phyloP scores from a whole-genome alignment of 495 filamentous ascomycete species.

The Aspergillus nidulans region DNA sequence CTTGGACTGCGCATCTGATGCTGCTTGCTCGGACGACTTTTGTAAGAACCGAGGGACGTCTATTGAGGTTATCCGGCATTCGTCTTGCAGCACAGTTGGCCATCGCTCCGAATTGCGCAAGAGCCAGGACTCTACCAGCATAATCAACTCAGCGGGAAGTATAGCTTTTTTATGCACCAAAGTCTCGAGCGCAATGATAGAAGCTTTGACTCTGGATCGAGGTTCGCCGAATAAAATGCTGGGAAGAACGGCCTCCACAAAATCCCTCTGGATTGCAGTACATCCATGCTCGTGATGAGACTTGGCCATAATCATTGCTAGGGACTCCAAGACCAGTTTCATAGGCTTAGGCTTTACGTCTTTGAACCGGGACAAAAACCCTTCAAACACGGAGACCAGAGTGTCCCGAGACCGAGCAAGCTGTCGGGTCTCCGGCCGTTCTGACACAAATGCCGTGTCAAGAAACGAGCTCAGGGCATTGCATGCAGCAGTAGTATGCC shows the following conservation, averaged over 20 bases:
- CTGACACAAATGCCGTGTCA: constrained; percentile 38
- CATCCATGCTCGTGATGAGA: constrained; percentile 37
- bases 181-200: constrained; percentile 38
- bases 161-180: constrained; percentile 38
- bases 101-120: constrained; percentile 26
- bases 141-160: constrained; percentile 26
- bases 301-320: constrained; percentile 48
- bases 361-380: constrained; percentile 71
- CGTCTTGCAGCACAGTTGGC: constrained; percentile 26
- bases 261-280: constrained; percentile 15
- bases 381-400: constrained; percentile 59
- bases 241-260: constrained; percentile 28
- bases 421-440: constrained; percentile 25
- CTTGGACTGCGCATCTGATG: constrained; percentile 8
- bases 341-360: constrained; percentile 69
- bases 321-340: constrained; percentile 63
- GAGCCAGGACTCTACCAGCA: constrained; percentile 31
- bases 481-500: constrained; percentile 40
- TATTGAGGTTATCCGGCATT: constrained; percentile 26
- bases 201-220: constrained; percentile 37
- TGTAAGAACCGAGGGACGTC: constrained; percentile 15
- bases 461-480: constrained; percentile 46
- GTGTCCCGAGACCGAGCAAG: constrained; percentile 46
- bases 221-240: constrained; percentile 39
- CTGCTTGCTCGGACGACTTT: constrained; percentile 5